Evolutionary conservation across 371 early-diverging fungal species (phyloP).

Genomic region (Syncephalastrum monosporum): DNA sequence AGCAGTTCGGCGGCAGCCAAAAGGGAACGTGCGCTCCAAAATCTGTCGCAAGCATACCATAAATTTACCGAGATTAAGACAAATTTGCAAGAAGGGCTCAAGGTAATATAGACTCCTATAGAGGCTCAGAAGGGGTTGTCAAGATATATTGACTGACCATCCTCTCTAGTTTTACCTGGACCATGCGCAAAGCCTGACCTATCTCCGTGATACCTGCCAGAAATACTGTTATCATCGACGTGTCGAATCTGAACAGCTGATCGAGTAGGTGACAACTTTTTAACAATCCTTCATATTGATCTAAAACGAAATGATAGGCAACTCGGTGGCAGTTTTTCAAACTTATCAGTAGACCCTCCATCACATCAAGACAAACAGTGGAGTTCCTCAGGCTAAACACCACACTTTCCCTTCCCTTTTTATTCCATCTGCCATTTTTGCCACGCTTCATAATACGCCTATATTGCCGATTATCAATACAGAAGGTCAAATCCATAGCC

Average conservation of each 20-base stretch:
- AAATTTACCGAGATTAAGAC: constrained; percentile 64
- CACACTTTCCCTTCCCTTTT: too few species aligned
- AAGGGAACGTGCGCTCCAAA: constrained; percentile 68
- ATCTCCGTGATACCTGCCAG: constrained; percentile 57
- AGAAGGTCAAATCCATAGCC: not conserved
- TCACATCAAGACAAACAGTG: too few species aligned
- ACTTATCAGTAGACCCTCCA: too few species aligned
- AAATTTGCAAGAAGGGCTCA: constrained; percentile 67
- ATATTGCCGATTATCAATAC: constrained; percentile 3
- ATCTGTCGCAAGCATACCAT: constrained; percentile 65
- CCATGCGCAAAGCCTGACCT: constrained; percentile 58
- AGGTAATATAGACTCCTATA: constrained; percentile 23
- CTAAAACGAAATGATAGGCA: too few species aligned
- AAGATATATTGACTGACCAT: not conserved
- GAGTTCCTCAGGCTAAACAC: too few species aligned
- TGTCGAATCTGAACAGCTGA: constrained; percentile 39
- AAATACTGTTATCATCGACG: constrained; percentile 71
- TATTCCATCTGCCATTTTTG: constrained; percentile 35
- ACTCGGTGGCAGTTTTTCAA: too few species aligned
- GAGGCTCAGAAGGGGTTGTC: not conserved
- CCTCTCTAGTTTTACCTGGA: constrained; percentile 66
- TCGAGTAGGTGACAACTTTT: constrained; percentile 9
- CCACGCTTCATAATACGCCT: constrained; percentile 55
- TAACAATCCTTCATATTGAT: too few species aligned
- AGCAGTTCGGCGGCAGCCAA: constrained; percentile 50